Conservation (phyloP, 2,329 filamentous ascomycete genomes). For the Pezicula neosporulosa region DNA sequence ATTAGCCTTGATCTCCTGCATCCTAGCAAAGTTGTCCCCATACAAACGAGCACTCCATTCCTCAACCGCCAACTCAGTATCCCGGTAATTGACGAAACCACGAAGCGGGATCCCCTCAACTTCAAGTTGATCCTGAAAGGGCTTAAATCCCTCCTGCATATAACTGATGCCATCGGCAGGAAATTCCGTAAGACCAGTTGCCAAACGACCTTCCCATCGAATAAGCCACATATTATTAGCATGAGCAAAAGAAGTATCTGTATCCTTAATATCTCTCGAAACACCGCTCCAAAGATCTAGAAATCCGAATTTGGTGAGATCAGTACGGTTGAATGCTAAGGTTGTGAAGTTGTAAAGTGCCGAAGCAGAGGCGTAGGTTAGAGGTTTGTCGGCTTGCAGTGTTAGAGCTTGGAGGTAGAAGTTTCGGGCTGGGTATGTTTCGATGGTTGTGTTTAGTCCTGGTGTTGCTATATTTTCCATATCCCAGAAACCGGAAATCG, state of each 20-base stretch:
- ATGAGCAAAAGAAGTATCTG: not conserved
- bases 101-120: not conserved
- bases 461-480: not conserved
- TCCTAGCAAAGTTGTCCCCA: not conserved
- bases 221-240: not conserved
- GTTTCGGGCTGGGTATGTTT: not conserved
- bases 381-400: not conserved
- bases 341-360: not conserved
- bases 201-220: not conserved
- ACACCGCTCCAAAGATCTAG: not conserved
- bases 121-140: not conserved
- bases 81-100: not conserved
- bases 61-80: not conserved
- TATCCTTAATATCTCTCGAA: not conserved
- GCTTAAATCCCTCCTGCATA: not conserved
- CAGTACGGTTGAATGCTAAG: not conserved
- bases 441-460: not conserved
- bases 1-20: not conserved
- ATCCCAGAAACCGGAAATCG: not conserved
- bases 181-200: not conserved
- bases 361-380: not conserved
- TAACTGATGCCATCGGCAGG: not conserved
- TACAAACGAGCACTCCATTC: not conserved
- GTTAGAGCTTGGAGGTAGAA: not conserved
- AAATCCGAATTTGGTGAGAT: not conserved